Evolutionary conservation across 83 land plant genomes (phyloP).

Genomic region (Diphasiastrum complanatum): DNA sequence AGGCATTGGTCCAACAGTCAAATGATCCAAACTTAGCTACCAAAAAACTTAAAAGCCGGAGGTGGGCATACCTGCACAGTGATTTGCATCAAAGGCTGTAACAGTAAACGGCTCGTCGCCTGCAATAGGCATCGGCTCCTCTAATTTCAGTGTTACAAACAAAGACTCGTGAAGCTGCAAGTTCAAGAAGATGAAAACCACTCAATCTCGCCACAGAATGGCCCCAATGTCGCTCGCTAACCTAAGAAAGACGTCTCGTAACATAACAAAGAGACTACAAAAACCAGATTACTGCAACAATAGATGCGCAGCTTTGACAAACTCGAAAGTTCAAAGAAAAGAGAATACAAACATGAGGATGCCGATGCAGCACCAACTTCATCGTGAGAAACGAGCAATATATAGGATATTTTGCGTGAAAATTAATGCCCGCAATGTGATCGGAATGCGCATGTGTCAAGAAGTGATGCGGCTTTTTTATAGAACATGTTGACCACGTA

Average conservation of each 20-base stretch:
- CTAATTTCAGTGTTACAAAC: conserved; percentile 53
- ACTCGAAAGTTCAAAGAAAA: background rate
- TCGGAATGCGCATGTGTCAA: conserved; percentile 91
- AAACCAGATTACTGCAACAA: background rate
- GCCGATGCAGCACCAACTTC: conserved; percentile 35
- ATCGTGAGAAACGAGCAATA: conserved; percentile 55
- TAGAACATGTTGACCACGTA: conserved; percentile 52
- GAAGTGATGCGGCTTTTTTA: conserved; percentile 51
- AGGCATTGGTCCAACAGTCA: no score
- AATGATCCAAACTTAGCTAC: background rate
- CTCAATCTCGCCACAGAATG: no score
- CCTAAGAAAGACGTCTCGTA: no score
- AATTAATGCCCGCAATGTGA: conserved; percentile 40
- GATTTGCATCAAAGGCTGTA: conserved; percentile 75
- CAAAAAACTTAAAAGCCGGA: background rate
- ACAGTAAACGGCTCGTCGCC: conserved; percentile 61
- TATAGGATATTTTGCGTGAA: conserved; percentile 41
- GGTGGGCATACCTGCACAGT: conserved; percentile 70
- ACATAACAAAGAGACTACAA: background rate
- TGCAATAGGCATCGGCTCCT: conserved; percentile 36
- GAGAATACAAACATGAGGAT: conserved; percentile 32
- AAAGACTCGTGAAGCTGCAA: conserved; percentile 40
- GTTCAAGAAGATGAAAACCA: conserved; percentile 1
- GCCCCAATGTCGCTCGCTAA: no score
- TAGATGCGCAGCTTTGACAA: background rate